Evolutionary conservation across 257 asterid genomes (phyloP).

Genomic region (Eustoma russellianum): DNA sequence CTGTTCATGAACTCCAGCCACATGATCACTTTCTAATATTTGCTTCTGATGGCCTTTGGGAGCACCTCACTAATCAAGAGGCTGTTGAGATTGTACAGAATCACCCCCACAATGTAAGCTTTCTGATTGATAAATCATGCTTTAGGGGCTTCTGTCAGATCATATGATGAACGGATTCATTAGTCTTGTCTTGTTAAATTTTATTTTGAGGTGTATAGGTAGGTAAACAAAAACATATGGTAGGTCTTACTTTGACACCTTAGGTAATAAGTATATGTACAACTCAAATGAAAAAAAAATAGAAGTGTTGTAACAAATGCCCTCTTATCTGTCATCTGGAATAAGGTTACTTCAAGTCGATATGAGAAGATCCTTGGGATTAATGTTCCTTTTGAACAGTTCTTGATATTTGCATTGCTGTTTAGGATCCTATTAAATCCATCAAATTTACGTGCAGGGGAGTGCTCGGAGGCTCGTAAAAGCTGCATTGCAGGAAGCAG

Average conservation of each 20-base stretch:
- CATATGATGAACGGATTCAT: no score
- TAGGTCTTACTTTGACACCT: no score
- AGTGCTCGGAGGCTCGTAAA: slow-evolving; percentile 39
- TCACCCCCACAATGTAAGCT: slow-evolving; percentile 31
- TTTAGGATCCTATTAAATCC: neutral
- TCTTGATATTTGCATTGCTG: neutral
- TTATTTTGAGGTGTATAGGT: no score
- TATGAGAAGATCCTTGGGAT: no score
- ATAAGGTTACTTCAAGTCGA: no score
- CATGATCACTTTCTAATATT: slow-evolving; percentile 41
- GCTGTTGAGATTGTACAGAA: slow-evolving; percentile 47
- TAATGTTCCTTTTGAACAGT: no score
- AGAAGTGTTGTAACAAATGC: no score
- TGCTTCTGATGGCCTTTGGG: slow-evolving; percentile 58
- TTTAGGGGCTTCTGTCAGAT: neutral
- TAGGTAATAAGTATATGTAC: no score
- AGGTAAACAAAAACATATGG: no score
- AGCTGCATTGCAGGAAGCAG: slow-evolving; percentile 44
- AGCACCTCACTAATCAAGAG: slow-evolving; percentile 45
- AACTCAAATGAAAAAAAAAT: no score
- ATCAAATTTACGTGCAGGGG: slow-evolving; percentile 24
- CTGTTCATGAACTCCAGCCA: slow-evolving; percentile 35
- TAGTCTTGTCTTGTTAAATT: no score
- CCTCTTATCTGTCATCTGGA: neutral
- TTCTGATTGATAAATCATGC: neutral